These are phyloP conservation scores for Yamadazyma epiphylla DNA, from an alignment of 1,139 yeast genomes.

Conservation along the genomic window DNA sequence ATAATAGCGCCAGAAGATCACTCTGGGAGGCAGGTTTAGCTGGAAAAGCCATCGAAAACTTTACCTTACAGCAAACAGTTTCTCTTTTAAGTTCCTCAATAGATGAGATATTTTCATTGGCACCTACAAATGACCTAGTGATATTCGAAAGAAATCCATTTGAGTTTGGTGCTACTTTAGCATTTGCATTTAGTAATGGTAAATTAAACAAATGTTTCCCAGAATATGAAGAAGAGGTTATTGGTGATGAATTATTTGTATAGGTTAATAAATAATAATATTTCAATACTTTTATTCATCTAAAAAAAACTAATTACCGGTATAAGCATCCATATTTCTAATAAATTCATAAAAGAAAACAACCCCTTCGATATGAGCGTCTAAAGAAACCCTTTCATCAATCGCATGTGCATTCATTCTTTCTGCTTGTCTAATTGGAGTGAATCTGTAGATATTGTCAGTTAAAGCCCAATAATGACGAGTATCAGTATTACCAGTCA, in stretches of 20 bases:
- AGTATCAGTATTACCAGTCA: slow-evolving; percentile 37
- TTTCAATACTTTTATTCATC: not conserved
- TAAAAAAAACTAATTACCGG: slow-evolving; percentile 2
- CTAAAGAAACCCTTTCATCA: slow-evolving; percentile 51
- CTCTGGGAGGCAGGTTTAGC: slow-evolving; percentile 7
- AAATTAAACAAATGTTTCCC: slow-evolving; percentile 1
- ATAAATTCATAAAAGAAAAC: slow-evolving; percentile 54
- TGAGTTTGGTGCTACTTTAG: slow-evolving; percentile 6
- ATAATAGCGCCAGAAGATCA: slow-evolving; percentile 4
- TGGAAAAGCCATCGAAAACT: slow-evolving; percentile 4
- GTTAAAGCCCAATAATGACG: slow-evolving; percentile 32
- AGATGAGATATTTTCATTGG: slow-evolving; percentile 3
- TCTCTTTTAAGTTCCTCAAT: slow-evolving; percentile 1
- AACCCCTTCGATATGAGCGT: slow-evolving; percentile 52
- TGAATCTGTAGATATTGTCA: slow-evolving; percentile 24
- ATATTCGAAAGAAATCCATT: slow-evolving; percentile 4
- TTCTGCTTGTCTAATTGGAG: slow-evolving; percentile 23
- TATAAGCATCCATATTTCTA: slow-evolving; percentile 5
- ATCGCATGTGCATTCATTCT: slow-evolving; percentile 47
- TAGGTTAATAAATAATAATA: not conserved
- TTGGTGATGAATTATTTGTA: slow-evolving; percentile 1
- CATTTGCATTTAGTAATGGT: slow-evolving; percentile 2
- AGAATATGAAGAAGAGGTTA: slow-evolving; percentile 3
- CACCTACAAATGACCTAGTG: slow-evolving; percentile 1
- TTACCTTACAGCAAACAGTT: slow-evolving; percentile 1